phyloP scores from a whole-genome alignment of 2,329 filamentous ascomycete species.

The Periglandula ipomoeae region DNA sequence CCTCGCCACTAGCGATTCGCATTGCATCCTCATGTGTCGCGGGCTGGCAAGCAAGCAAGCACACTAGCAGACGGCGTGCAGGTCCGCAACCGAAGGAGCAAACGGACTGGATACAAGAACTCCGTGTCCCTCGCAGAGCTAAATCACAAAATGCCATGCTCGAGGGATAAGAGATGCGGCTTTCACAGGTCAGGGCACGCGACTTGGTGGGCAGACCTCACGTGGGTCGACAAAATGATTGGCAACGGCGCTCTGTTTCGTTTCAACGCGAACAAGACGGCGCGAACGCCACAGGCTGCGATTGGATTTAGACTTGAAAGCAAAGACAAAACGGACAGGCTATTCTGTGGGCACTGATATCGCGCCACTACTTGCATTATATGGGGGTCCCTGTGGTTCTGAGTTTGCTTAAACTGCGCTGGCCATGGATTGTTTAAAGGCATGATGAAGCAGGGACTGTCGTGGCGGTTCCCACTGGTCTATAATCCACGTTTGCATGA shows the following conservation, averaged over 20 bases:
- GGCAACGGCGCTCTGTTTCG: background rate
- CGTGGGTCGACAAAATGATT: background rate
- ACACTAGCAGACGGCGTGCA: no score
- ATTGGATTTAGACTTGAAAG: conserved; percentile 1
- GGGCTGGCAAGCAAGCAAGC: background rate
- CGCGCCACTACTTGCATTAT: background rate
- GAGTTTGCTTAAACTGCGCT: no score
- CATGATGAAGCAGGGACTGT: no score
- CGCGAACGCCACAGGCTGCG: background rate
- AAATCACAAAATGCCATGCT: background rate
- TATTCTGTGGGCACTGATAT: background rate
- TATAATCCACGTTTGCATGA: no score
- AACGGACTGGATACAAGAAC: no score
- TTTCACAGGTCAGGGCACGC: background rate
- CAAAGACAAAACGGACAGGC: background rate
- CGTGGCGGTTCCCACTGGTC: no score
- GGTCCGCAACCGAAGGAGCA: no score
- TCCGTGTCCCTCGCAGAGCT: no score
- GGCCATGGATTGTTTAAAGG: no score
- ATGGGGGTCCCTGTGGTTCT: no score
- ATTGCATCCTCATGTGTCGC: background rate
- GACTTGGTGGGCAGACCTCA: background rate
- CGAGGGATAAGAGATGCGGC: background rate
- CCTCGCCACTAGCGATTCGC: background rate
- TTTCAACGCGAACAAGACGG: conserved; percentile 9